Evolutionary conservation across 2,329 filamentous ascomycete genomes (phyloP).

Genomic region (Phaeosphaeria sp.): DNA sequence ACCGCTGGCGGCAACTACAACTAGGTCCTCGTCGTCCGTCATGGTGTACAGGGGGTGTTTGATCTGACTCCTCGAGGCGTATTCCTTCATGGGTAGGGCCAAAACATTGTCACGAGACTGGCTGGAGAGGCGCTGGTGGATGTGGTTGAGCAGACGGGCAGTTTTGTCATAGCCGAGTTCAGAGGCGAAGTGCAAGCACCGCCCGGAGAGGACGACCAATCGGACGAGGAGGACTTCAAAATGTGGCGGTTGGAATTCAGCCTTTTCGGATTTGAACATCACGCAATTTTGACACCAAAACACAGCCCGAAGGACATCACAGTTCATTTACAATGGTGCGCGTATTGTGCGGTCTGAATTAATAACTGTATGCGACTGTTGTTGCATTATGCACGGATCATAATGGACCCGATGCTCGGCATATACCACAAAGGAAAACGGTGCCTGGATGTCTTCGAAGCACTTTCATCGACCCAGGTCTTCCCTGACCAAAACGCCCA

Average conservation of each 20-base stretch:
- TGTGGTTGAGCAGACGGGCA: constrained; percentile 7
- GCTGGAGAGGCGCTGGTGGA: constrained; percentile 18
- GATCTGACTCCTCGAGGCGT: constrained; percentile 15
- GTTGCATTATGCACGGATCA: neutral
- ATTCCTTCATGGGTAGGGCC: constrained; percentile 57
- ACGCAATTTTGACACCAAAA: neutral
- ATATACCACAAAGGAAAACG: constrained; percentile 13
- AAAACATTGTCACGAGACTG: constrained; percentile 51
- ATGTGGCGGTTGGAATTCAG: constrained; percentile 2
- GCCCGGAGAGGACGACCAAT: constrained; percentile 4
- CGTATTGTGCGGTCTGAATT: neutral
- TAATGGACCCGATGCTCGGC: neutral
- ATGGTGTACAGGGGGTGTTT: constrained; percentile 20
- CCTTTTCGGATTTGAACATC: neutral
- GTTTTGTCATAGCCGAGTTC: constrained; percentile 16
- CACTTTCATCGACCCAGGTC: constrained; percentile 7
- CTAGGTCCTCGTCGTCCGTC: constrained; percentile 41
- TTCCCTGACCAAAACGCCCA: neutral
- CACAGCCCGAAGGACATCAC: neutral
- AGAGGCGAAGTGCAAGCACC: constrained; percentile 2
- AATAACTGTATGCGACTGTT: neutral
- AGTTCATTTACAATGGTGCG: neutral
- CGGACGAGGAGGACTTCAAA: neutral
- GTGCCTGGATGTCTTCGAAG: constrained; percentile 10
- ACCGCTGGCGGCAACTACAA: constrained; percentile 63